A percentile compares a stretch with the other conserved stretches of the same genome.
phyloP scores from a whole-genome alignment of 495 filamentous ascomycete genomes.

The Penicillium coprophilum region DNA sequence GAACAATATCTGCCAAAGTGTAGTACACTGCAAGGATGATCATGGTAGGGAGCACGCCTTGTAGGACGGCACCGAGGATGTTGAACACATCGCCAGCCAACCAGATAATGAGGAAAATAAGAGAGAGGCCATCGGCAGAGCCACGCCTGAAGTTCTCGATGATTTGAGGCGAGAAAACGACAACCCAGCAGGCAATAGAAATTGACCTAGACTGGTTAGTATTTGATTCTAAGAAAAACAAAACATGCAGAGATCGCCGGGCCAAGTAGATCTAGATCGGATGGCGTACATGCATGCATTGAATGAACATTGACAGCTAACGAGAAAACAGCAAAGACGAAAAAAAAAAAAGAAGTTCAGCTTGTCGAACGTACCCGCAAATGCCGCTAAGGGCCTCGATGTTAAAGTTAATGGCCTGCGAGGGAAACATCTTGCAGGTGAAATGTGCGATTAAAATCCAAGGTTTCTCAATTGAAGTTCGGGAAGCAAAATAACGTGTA shows the following conservation, averaged over 20 bases:
- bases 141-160: constrained; percentile 87
- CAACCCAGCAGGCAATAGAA: constrained; percentile 95
- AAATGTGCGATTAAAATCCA: constrained; percentile 15
- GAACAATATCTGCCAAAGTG: constrained; percentile 86
- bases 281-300: not conserved
- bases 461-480: not conserved
- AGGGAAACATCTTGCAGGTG: constrained; percentile 61
- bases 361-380: constrained; percentile 60
- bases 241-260: constrained; percentile 13
- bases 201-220: constrained; percentile 63
- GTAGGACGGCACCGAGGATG: constrained; percentile 86
- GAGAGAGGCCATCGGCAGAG: constrained; percentile 84
- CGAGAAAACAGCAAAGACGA: constrained; percentile 4
- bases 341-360: constrained; percentile 6
- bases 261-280: not conserved
- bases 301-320: not conserved
- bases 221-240: not conserved
- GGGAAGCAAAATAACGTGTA: constrained; percentile 13
- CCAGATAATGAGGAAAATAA: constrained; percentile 90
- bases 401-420: constrained; percentile 66
- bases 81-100: constrained; percentile 94
- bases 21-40: constrained; percentile 94
- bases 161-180: constrained; percentile 96
- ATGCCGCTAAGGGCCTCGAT: constrained; percentile 88
- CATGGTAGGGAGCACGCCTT: constrained; percentile 95